Base-by-base conservation (phyloP, 129 eudicot genomes). In the Smallanthus sonchifolius region DNA sequence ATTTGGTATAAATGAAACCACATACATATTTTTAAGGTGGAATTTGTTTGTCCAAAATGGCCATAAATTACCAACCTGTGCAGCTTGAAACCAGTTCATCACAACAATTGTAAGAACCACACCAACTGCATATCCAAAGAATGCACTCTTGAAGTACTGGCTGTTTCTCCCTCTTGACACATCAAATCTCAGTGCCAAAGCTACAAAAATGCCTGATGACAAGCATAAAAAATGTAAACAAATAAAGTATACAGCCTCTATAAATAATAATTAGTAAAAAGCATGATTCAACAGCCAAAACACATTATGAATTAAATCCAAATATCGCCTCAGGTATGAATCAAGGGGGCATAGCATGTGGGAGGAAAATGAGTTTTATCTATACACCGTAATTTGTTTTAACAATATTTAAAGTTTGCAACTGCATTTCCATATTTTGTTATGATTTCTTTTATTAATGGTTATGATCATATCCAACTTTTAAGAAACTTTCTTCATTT, bases 81-180 rank as follows among this genome's bases (percentile, higher is more conserved):
- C 99, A 73, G 99, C 99, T 84, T 91, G 97, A 84, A 95, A 95
- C 97, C 99, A 91, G 73, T 95, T 95, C 99, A 95, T 95, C 62
- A 95, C 99, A 65, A 88, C 19, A 61, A 95, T 95, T 2, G 99
- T 95, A 37, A 82, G 79, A 67, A 83, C 75, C 72, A 95, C 62
- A 72, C 99, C 99, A 68, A 81, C 92, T 17, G 85, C 69, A 64
- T 94, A 94, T 74, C 99, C 97, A 20, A 81, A 55, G 73, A 95
- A 95, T 60, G 97, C 92, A 81, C 99, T 95, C 59, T 82, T 88
- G 81, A 95, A 95, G 81, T 91, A 95, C 39, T 91, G 89, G 79
- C 86, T 83, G 45, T 79, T 77, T 51, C 84, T 87, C 70, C 94
- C 96, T 83, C 96, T 82, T 43, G 96, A 91, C 19, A 91, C 97